Conservation (phyloP, 345 rosid genomes). For the Turritis glabra region DNA sequence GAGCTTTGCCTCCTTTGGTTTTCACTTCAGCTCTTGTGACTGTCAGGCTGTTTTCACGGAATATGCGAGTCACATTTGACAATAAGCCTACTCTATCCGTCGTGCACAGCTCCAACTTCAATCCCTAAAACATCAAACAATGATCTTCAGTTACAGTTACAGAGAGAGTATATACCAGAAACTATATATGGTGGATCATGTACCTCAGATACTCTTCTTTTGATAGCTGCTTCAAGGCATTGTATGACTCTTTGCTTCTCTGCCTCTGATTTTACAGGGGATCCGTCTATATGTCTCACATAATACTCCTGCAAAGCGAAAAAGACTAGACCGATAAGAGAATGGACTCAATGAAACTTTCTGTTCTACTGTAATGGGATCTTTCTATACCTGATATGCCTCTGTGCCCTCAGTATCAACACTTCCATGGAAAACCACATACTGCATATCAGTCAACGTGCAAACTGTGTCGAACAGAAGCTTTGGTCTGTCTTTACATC, state of each 20-base stretch:
- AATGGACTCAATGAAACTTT: background rate
- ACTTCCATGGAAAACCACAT: conserved; percentile 90
- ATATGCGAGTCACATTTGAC: conserved; percentile 83
- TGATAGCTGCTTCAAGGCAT: conserved; percentile 93
- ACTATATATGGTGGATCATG: background rate
- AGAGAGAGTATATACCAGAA: background rate
- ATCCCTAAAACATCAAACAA: conserved; percentile 53
- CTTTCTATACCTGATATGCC: conserved; percentile 63
- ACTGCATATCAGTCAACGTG: conserved; percentile 93
- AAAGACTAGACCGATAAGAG: background rate
- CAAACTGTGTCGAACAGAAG: conserved; percentile 88
- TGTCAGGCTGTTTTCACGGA: conserved; percentile 83
- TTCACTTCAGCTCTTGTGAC: conserved; percentile 90
- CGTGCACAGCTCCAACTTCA: conserved; percentile 88
- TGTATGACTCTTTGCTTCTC: conserved; percentile 81
- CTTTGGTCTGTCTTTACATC: conserved; percentile 89
- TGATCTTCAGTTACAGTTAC: conserved; percentile 10
- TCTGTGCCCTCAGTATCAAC: conserved; percentile 69
- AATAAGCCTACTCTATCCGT: conserved; percentile 82
- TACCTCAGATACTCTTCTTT: conserved; percentile 94
- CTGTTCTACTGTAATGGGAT: background rate
- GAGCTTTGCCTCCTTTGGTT: conserved; percentile 83
- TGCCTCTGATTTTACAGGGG: conserved; percentile 79
- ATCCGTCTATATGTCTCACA: conserved; percentile 86
- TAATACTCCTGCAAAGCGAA: conserved; percentile 74